Base-by-base conservation (phyloP, 345 rosid genomes). In the Ricinus communis region DNA sequence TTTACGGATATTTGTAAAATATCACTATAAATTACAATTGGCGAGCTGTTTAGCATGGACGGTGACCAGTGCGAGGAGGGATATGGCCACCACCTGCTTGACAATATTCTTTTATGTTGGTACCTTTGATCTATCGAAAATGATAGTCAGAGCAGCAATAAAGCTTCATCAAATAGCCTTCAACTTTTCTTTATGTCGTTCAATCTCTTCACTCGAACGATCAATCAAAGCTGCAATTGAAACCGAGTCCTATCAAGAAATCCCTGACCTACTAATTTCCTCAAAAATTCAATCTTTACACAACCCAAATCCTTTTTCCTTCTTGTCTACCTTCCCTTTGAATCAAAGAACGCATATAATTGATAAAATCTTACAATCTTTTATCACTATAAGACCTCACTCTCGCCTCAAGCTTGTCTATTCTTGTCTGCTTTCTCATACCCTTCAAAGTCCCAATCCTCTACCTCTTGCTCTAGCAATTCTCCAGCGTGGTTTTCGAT, bases 401-500 rank as follows among this genome's bases (percentile, higher is more conserved):
- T 84, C 83, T 2, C 80, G 75, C 22, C 80, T 82, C 41, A 75
- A 70, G 58, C 74, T 71, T 30, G 87, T 80, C 24, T 90, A 91
- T 77, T 74, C 81, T 31, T 84, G 69, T 74, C 91, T 94, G n/a
- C 91, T 94, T 45, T 77, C 82, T 22, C 82, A 86, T 70, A 82
- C 84, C 47, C 95, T 93, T 51, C 93, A 90, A 68, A 84, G 69
- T 67, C 64, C 89, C 2, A 54, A 83, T 22, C 90, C 97, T 1
- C 76, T 91, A 61, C 87, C 97, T 60, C 66, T 91, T 62, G 70
- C 91, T 27, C 83, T 93, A 10, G 86, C 90, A 3, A 82, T 93
- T 70, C 79, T 93, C 49, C 97, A 91, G 45, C 81, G 87, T 12
- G 84, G 79, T 12, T 93, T 93, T 81, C 93, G 93, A 28, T 87